These are phyloP conservation scores for Eutrema salsugineum DNA, from an alignment of 441 rosid species.

Conservation along the genomic window DNA sequence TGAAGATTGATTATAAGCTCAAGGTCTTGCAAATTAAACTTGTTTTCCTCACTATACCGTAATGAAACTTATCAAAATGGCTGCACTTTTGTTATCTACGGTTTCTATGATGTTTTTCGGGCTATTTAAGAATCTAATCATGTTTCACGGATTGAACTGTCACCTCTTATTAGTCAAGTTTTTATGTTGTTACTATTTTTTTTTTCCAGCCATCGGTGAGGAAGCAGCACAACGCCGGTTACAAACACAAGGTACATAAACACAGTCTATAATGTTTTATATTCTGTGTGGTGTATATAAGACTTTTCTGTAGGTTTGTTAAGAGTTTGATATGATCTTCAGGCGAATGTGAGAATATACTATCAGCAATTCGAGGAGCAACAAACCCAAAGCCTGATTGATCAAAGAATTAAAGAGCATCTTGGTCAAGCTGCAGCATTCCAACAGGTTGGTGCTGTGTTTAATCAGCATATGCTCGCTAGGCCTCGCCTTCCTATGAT, in stretches of 20 bases:
- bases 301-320: neutral
- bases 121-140: neutral
- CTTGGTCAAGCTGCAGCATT: slow-evolving; percentile 85
- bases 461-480: slow-evolving; percentile 74
- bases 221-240: slow-evolving; percentile 98
- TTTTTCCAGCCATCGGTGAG: slow-evolving; percentile 88
- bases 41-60: neutral
- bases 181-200: neutral
- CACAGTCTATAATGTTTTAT: neutral
- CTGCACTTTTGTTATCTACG: neutral
- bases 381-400: slow-evolving; percentile 90
- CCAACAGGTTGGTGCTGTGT: slow-evolving; percentile 88
- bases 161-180: neutral
- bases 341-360: slow-evolving; percentile 92
- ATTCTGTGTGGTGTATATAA: neutral
- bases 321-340: slow-evolving; percentile 19
- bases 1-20: neutral
- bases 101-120: neutral
- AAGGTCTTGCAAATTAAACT: neutral
- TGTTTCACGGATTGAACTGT: neutral
- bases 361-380: slow-evolving; percentile 98
- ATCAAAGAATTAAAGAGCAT: slow-evolving; percentile 94
- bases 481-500: slow-evolving; percentile 82
- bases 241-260: slow-evolving; percentile 81
- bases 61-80: neutral